phyloP scores from a whole-genome alignment of 345 rosid species.

The Limnanthes douglasii region DNA sequence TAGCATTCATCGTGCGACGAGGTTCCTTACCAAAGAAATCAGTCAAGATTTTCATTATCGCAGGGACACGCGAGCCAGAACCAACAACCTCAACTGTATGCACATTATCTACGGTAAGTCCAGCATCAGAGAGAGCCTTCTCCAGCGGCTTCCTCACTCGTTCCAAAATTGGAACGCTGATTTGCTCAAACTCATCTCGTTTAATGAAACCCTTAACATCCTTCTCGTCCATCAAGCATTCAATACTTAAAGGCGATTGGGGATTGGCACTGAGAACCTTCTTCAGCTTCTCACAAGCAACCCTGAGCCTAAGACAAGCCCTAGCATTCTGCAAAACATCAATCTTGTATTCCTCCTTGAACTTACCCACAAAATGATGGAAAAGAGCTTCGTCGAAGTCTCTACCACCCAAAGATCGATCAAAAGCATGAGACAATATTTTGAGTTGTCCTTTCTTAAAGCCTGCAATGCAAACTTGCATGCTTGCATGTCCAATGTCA shows the following conservation, averaged over 20 bases:
- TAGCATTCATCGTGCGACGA: constrained; percentile 93
- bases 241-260: constrained; percentile 71
- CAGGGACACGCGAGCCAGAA: constrained; percentile 79
- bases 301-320: constrained; percentile 78
- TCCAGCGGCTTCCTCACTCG: constrained; percentile 81
- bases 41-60: constrained; percentile 59
- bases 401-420: constrained; percentile 78
- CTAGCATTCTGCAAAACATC: constrained; percentile 79
- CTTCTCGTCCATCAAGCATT: constrained; percentile 95
- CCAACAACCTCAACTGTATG: constrained; percentile 92
- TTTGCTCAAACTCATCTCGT: constrained; percentile 84
- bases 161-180: constrained; percentile 65
- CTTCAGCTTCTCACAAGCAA: constrained; percentile 84
- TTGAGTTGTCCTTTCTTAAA: constrained; percentile 80
- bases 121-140: constrained; percentile 82
- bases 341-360: constrained; percentile 82
- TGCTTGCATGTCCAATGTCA: constrained; percentile 81
- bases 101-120: constrained; percentile 52
- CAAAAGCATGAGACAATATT: constrained; percentile 65
- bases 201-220: constrained; percentile 79
- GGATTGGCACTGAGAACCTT: constrained; percentile 96
- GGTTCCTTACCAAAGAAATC: constrained; percentile 99
- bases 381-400: constrained; percentile 89
- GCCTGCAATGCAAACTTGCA: constrained; percentile 97
- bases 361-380: constrained; percentile 55